Evolutionary conservation across 2,329 filamentous ascomycete species (phyloP).

Genomic region (Ceratocystis harringtonii): DNA sequence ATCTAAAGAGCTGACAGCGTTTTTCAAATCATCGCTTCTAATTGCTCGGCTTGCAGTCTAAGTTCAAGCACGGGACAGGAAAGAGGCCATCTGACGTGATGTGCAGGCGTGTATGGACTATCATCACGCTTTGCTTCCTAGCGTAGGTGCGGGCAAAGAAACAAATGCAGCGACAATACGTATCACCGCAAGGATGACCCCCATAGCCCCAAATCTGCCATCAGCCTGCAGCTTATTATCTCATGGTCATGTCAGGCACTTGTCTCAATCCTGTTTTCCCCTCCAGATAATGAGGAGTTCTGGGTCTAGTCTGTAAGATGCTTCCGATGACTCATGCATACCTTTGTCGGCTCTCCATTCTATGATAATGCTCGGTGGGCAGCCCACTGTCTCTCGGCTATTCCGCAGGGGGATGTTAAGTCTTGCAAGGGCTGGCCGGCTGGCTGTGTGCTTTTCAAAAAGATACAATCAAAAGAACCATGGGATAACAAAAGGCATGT

Average conservation of each 20-base stretch:
- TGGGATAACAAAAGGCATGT: not conserved
- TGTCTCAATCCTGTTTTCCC: slow-evolving; percentile 19
- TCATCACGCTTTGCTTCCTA: not conserved
- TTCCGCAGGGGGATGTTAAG: not conserved
- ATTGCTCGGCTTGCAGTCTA: not conserved
- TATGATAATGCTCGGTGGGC: not conserved
- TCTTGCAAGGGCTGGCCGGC: not conserved
- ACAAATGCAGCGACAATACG: not conserved
- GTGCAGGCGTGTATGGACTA: not conserved
- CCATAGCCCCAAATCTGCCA: not conserved
- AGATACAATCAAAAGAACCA: not conserved
- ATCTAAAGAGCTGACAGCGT: not conserved
- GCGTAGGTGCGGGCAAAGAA: not conserved
- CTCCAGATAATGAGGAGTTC: not conserved
- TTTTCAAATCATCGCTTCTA: not conserved
- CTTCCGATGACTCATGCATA: not conserved
- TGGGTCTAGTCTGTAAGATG: not conserved
- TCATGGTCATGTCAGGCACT: not conserved
- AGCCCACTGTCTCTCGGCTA: not conserved
- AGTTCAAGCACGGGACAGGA: not conserved
- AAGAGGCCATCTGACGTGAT: not conserved
- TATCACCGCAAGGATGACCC: not conserved
- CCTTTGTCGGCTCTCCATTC: slow-evolving; percentile 22
- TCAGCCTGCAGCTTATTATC: not conserved
- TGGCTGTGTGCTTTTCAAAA: not conserved